Conservation (phyloP, 192 early-diverging fungal species). For the Podochytrium sp. region DNA sequence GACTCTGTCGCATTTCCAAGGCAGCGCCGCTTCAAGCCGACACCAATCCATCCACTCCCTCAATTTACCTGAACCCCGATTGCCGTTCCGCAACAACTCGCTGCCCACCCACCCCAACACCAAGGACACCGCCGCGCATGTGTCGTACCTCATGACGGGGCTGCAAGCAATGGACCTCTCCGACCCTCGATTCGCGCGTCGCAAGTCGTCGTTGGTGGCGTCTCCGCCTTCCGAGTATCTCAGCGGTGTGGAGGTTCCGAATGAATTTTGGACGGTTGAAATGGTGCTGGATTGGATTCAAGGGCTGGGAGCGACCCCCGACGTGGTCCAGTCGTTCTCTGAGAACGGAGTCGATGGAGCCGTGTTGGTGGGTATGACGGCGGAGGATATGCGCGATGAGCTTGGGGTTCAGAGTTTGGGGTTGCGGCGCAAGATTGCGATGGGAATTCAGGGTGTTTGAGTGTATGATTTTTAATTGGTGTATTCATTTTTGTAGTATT, state of each 20-base stretch:
- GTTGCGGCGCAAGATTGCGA: constrained; percentile 1
- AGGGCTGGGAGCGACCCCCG: background rate
- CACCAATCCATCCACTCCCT: background rate
- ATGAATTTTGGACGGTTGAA: constrained; percentile 9
- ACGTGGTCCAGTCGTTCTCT: background rate
- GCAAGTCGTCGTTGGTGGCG: background rate
- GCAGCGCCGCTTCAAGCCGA: background rate
- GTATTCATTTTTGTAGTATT: no score
- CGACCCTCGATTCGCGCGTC: background rate
- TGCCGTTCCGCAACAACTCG: background rate
- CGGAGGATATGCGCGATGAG: constrained; percentile 6
- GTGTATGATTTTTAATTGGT: no score
- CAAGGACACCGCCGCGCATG: no score
- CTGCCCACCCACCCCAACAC: background rate
- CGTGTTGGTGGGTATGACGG: background rate
- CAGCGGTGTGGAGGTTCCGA: background rate
- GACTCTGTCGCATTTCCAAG: background rate
- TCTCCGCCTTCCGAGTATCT: background rate
- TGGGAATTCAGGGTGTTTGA: background rate
- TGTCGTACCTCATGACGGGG: background rate
- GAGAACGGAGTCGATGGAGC: constrained; percentile 12
- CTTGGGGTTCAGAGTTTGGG: background rate
- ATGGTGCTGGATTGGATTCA: constrained; percentile 18
- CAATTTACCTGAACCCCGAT: background rate
- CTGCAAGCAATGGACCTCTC: background rate